Percentiles rank a stretch among this genome's conserved stretches.
These are phyloP conservation scores for Carex arenaria DNA, from an alignment of 202 grass and related monocot species.

Conservation along the genomic window DNA sequence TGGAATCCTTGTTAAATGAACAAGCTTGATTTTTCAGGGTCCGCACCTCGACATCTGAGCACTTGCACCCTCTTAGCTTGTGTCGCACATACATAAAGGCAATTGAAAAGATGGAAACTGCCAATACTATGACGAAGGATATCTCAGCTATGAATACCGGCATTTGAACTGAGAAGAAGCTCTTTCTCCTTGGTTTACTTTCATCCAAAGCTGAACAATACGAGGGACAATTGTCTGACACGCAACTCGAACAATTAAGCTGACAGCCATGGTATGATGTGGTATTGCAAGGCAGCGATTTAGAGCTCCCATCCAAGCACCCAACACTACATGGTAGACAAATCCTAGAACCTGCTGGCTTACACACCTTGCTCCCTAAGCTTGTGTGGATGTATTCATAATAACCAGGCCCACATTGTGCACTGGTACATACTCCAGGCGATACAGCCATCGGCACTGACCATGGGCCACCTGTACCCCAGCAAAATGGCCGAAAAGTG, in stretches of 20 bases:
- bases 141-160: conserved; percentile 87
- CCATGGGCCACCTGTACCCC: conserved; percentile 80
- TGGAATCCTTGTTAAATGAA: conserved; percentile 78
- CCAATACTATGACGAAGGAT: conserved; percentile 58
- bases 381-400: conserved; percentile 52
- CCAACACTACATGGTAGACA: conserved; percentile 87
- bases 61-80: conserved; percentile 61
- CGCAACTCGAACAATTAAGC: conserved; percentile 70
- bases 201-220: conserved; percentile 42
- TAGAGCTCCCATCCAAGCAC: conserved; percentile 43
- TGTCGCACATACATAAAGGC: conserved; percentile 67
- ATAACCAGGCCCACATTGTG: conserved; percentile 64
- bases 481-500: conserved; percentile 64
- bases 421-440: conserved; percentile 75
- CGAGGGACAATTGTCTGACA: conserved; percentile 47
- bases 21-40: conserved; percentile 49
- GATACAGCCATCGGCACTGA: conserved; percentile 81
- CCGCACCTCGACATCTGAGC: conserved; percentile 56
- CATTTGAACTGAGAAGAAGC: conserved; percentile 66
- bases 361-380: conserved; percentile 57
- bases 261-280: conserved; percentile 59
- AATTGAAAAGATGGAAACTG: conserved; percentile 49
- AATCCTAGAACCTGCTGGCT: conserved; percentile 76
- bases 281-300: conserved; percentile 68
- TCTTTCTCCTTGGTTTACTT: conserved; percentile 35